Evolutionary conservation across 805 yeast genomes (phyloP).

Genomic region (Schwanniomyces sp.): DNA sequence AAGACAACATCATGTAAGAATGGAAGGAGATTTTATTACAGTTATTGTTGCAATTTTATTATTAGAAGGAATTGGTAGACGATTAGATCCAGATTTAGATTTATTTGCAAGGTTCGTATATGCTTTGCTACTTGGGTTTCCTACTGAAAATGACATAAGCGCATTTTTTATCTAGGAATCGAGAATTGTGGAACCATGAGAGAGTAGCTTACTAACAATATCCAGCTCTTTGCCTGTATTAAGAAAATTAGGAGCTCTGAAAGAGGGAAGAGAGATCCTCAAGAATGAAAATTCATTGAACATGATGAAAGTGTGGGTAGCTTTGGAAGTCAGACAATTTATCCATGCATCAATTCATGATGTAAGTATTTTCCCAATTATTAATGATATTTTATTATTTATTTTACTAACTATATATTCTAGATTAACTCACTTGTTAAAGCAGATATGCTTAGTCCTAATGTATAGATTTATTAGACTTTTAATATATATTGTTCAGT

Average conservation of each 20-base stretch:
- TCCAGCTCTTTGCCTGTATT: constrained; percentile 77
- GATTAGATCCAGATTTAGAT: constrained; percentile 88
- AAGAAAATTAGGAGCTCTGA: constrained; percentile 71
- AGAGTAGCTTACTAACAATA: constrained; percentile 17
- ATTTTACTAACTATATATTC: constrained; percentile 18
- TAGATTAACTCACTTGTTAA: constrained; percentile 44
- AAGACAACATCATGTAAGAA: constrained; percentile 87
- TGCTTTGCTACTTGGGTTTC: constrained; percentile 39
- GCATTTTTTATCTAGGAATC: constrained; percentile 6
- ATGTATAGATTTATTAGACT: constrained; percentile 1
- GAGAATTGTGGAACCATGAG: neutral
- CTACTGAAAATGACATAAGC: constrained; percentile 29
- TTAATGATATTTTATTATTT: neutral
- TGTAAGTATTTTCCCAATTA: constrained; percentile 41
- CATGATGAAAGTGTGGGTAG: constrained; percentile 89
- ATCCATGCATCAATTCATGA: constrained; percentile 81
- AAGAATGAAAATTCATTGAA: constrained; percentile 61
- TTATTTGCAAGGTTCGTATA: constrained; percentile 93
- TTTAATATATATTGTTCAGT: neutral
- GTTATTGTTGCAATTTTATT: constrained; percentile 91
- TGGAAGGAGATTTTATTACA: constrained; percentile 96
- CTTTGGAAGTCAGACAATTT: constrained; percentile 84
- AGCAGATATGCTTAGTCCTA: constrained; percentile 48
- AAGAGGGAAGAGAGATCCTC: constrained; percentile 61
- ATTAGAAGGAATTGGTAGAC: constrained; percentile 94